A percentile compares a stretch with the other conserved stretches of the same genome.
Evolutionary conservation across 2,329 filamentous ascomycete genomes (phyloP).

Genomic region (Aspergillus sp.): DNA sequence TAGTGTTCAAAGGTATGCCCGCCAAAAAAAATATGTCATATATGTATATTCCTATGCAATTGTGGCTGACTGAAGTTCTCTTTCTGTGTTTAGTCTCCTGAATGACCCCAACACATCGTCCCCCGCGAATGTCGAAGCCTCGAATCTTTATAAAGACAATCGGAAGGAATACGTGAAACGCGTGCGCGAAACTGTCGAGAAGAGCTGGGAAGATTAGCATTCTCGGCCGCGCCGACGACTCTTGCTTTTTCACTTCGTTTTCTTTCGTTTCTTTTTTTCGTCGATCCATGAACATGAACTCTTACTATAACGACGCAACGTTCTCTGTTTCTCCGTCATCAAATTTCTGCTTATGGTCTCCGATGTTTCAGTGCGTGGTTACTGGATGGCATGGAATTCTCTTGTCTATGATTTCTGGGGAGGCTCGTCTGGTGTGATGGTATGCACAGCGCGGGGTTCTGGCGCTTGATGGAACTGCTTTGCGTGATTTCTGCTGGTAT

Average conservation of each 20-base stretch:
- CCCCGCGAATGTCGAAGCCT: constrained; percentile 94
- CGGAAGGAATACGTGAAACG: constrained; percentile 92
- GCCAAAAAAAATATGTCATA: too few relatives aligned
- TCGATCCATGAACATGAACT: background rate
- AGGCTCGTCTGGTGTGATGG: constrained; percentile 14
- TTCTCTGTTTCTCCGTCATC: background rate
- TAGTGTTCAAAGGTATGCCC: constrained; percentile 80
- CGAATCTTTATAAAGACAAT: constrained; percentile 97
- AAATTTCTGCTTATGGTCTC: background rate
- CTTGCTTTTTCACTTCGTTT: constrained; percentile 1
- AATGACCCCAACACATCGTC: constrained; percentile 99
- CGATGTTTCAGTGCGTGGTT: background rate
- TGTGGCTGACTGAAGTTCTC: too few relatives aligned
- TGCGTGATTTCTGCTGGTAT: constrained; percentile 3
- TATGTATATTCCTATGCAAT: too few relatives aligned
- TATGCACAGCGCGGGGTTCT: constrained; percentile 39
- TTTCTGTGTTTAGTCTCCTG: constrained; percentile 55
- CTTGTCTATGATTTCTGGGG: background rate
- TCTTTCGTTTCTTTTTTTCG: constrained; percentile 7
- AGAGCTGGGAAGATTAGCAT: constrained; percentile 88
- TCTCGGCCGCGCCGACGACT: background rate
- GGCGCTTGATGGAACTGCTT: constrained; percentile 29
- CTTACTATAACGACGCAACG: background rate
- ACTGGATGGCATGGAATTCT: background rate
- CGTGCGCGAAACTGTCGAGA: constrained; percentile 93